Evolutionary conservation across 177 flowering plant species (phyloP).

Genomic region (Telopea speciosissima): DNA sequence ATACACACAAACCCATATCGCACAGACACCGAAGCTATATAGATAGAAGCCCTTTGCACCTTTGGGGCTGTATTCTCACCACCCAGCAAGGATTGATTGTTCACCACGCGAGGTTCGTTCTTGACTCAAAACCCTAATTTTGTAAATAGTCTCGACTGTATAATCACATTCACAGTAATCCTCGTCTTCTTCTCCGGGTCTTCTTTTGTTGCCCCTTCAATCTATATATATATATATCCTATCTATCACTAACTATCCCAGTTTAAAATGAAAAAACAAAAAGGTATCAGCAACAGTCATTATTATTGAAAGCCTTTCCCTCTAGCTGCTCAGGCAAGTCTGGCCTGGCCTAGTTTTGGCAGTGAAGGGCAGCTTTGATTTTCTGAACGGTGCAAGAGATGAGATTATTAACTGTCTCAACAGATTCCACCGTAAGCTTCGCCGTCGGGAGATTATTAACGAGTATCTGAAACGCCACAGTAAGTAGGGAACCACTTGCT

Average conservation of each 20-base stretch:
- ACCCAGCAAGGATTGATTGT: conserved; percentile 47
- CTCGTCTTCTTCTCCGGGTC: background rate
- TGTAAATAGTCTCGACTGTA: background rate
- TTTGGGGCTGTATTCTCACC: conserved; percentile 15
- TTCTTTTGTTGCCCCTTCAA: background rate
- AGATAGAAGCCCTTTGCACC: too few relatives aligned
- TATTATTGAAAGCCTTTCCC: too few relatives aligned
- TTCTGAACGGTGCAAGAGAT: conserved; percentile 90
- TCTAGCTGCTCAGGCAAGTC: too few relatives aligned
- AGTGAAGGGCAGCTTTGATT: conserved; percentile 76
- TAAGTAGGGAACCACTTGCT: conserved; percentile 60
- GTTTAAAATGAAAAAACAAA: too few relatives aligned
- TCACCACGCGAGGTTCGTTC: conserved; percentile 95
- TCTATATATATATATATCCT: background rate
- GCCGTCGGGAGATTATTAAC: conserved; percentile 75
- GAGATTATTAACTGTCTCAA: conserved; percentile 84
- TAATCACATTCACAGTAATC: too few relatives aligned
- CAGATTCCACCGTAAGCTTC: conserved; percentile 88
- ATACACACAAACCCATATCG: background rate
- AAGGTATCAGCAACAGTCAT: too few relatives aligned
- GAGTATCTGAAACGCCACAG: conserved; percentile 85
- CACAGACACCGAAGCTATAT: too few relatives aligned
- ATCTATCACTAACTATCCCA: too few relatives aligned
- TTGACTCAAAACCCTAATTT: conserved; percentile 68
- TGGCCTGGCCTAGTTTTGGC: conserved; percentile 35